phyloP scores from a whole-genome alignment of 164 flowering plant genomes.

The Cinnamomum chago region DNA sequence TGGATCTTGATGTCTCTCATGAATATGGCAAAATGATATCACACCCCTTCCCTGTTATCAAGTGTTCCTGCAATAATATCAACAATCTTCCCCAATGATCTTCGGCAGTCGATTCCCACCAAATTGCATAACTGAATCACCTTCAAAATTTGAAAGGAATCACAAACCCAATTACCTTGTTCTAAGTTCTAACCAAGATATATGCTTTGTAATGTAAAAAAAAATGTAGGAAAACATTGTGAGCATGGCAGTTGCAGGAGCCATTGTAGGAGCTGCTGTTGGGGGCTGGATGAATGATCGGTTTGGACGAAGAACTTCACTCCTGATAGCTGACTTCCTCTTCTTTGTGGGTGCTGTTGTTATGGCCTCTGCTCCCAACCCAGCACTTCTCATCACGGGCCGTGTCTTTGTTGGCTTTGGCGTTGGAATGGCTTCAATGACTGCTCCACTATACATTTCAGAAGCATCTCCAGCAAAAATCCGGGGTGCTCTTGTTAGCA shows the following conservation, averaged over 20 bases:
- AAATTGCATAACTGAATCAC: too few relatives aligned
- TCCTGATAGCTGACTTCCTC: slow-evolving; percentile 50
- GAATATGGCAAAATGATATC: too few relatives aligned
- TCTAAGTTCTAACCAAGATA: too few relatives aligned
- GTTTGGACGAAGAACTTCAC: slow-evolving; percentile 37
- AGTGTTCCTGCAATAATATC: too few relatives aligned
- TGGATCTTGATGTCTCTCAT: too few relatives aligned
- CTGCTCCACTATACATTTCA: slow-evolving; percentile 61
- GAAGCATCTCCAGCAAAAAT: slow-evolving; percentile 62
- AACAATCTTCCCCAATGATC: too few relatives aligned
- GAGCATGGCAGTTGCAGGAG: slow-evolving; percentile 69
- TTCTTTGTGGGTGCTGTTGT: slow-evolving; percentile 53
- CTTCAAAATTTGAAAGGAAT: too few relatives aligned
- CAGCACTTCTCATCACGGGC: slow-evolving; percentile 44
- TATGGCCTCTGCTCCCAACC: slow-evolving; percentile 55
- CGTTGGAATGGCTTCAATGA: slow-evolving; percentile 74
- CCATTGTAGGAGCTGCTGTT: slow-evolving; percentile 60
- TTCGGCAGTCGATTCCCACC: too few relatives aligned
- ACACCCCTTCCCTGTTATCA: too few relatives aligned
- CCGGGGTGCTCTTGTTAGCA: slow-evolving; percentile 62
- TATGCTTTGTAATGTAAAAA: too few relatives aligned
- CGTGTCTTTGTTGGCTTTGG: slow-evolving; percentile 58
- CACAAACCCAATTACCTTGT: too few relatives aligned
- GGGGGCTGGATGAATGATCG: slow-evolving; percentile 64
- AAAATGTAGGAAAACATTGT: slow-evolving; percentile 51